A percentile compares a stretch with the other conserved stretches of the same genome.
Evolutionary conservation across 257 asterid genomes (phyloP).

Genomic region (Solanum phureja): DNA sequence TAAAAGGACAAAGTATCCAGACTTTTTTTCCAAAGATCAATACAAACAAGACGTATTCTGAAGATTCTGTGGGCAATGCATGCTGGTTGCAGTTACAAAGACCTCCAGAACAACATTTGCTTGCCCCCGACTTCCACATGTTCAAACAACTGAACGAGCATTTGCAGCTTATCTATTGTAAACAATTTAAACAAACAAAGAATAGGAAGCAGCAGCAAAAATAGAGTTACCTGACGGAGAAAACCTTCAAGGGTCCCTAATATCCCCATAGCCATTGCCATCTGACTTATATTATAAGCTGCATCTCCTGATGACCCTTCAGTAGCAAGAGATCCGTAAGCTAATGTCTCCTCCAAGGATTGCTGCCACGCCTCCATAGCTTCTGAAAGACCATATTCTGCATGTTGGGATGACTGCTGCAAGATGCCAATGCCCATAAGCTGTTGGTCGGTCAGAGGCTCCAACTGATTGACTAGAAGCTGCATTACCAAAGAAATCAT

Average conservation of each 20-base stretch:
- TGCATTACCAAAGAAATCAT: slow-evolving; percentile 20
- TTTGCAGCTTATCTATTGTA: neutral
- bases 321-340: slow-evolving; percentile 45
- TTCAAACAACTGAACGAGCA: neutral
- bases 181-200: neutral
- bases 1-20: neutral
- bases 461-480: slow-evolving; percentile 71
- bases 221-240: slow-evolving; percentile 48
- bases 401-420: slow-evolving; percentile 70
- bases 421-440: slow-evolving; percentile 38
- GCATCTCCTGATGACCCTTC: slow-evolving; percentile 64
- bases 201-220: neutral
- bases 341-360: slow-evolving; percentile 72
- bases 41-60: neutral
- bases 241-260: slow-evolving; percentile 78
- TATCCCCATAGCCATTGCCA: slow-evolving; percentile 98
- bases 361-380: slow-evolving; percentile 87
- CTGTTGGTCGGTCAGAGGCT: slow-evolving; percentile 87
- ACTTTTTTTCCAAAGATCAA: neutral
- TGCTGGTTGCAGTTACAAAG: too few species aligned
- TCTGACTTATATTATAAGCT: slow-evolving; percentile 65
- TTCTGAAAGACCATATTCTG: slow-evolving; percentile 84
- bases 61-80: too few species aligned
- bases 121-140: neutral
- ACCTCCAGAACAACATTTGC: too few species aligned